phyloP scores from a whole-genome alignment of 2,329 filamentous ascomycete species.

The Leptoxyphium fumago region DNA sequence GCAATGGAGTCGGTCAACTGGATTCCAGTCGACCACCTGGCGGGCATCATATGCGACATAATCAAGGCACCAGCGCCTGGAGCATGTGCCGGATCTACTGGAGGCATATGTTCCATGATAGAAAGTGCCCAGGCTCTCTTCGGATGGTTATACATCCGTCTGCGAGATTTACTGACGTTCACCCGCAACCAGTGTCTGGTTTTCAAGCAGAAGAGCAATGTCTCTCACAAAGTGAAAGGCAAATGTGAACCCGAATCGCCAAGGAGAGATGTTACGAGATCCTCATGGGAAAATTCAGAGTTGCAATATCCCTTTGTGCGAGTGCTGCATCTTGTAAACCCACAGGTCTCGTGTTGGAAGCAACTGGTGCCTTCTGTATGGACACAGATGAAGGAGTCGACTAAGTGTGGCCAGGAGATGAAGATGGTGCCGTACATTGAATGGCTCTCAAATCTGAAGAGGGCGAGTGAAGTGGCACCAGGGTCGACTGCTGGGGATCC shows the following conservation, averaged over 20 bases:
- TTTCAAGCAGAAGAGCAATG: not conserved
- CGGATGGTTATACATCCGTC: not conserved
- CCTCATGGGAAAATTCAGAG: not conserved
- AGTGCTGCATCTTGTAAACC: not conserved
- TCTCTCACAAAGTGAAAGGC: not conserved
- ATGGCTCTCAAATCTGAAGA: not conserved
- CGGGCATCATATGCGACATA: conserved; percentile 12
- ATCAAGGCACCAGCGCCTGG: conserved; percentile 16
- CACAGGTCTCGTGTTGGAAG: not conserved
- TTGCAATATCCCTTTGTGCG: not conserved
- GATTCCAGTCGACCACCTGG: conserved; percentile 30
- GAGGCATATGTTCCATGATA: not conserved
- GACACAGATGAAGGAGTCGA: not conserved
- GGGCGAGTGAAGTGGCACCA: not conserved
- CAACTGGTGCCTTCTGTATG: not conserved
- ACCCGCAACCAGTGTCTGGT: not conserved
- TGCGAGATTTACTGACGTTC: not conserved
- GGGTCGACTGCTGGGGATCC: not conserved
- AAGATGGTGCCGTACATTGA: not conserved
- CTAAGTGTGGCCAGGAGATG: not conserved
- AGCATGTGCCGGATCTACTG: not conserved
- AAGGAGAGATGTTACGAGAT: not conserved
- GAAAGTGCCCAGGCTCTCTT: not conserved
- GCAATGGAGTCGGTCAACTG: conserved; percentile 25
- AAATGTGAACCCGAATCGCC: not conserved